Conservation (phyloP, 164 flowering plant species). For the Sextonia rubra region DNA sequence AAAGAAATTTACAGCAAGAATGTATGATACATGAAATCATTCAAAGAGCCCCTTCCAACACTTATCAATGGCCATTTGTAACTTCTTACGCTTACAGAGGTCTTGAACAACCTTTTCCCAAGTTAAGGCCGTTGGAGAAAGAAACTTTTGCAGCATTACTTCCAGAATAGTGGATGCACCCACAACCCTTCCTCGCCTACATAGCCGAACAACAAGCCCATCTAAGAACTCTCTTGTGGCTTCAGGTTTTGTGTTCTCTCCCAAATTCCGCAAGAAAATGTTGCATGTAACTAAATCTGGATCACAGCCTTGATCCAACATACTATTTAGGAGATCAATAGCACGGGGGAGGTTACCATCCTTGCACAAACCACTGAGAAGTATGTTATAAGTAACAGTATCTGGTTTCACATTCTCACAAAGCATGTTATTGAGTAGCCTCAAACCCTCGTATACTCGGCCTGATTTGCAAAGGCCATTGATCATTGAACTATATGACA, state of each 20-base stretch:
- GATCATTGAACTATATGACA: constrained; percentile 77
- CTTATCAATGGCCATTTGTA: constrained; percentile 41
- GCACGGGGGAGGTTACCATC: constrained; percentile 46
- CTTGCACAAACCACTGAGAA: constrained; percentile 62
- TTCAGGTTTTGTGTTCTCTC: constrained; percentile 48
- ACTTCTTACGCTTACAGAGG: constrained; percentile 55
- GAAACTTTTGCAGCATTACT: constrained; percentile 70
- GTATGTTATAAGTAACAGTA: constrained; percentile 70
- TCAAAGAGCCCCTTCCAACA: constrained; percentile 45
- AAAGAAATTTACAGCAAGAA: constrained; percentile 18
- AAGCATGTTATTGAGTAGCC: constrained; percentile 72
- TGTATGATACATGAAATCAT: constrained; percentile 22
- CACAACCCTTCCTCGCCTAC: constrained; percentile 37
- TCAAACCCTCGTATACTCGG: constrained; percentile 56
- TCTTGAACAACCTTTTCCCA: constrained; percentile 52
- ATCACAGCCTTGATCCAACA: constrained; percentile 74
- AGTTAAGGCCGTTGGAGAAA: constrained; percentile 56
- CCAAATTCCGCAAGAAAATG: constrained; percentile 52
- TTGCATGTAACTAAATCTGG: constrained; percentile 70
- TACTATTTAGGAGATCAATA: constrained; percentile 54
- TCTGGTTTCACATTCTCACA: constrained; percentile 63
- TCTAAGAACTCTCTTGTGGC: constrained; percentile 69
- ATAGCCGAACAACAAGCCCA: constrained; percentile 60
- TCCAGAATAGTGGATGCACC: constrained; percentile 62
- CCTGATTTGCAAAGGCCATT: constrained; percentile 72